Percentiles rank a stretch among this genome's conserved stretches.
Conservation (phyloP, 2,329 filamentous ascomycete genomes). For the Coleophoma cylindrospora region DNA sequence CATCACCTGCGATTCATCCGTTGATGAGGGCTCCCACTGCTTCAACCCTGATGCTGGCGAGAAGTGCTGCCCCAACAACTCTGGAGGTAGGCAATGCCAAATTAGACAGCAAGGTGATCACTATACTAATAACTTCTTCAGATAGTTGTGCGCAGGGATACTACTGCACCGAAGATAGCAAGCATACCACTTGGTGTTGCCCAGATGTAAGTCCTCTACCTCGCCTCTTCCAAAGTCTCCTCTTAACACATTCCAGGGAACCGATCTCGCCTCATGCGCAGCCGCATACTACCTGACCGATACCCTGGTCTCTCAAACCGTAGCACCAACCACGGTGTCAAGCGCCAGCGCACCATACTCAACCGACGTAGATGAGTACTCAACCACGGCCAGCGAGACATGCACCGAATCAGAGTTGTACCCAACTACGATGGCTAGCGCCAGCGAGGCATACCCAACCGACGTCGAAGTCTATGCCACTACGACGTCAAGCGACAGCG, state of each 20-base stretch:
- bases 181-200: slow-evolving; percentile 54
- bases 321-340: not conserved
- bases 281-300: slow-evolving; percentile 40
- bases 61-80: slow-evolving; percentile 51
- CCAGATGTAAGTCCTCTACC: slow-evolving; percentile 33
- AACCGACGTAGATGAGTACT: no score
- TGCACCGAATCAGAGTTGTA: no score
- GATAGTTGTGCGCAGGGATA: slow-evolving; percentile 57
- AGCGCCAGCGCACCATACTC: no score
- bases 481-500: no score
- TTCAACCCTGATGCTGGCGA: slow-evolving; percentile 47
- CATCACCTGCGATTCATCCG: slow-evolving; percentile 40
- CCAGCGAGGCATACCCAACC: no score
- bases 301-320: not conserved
- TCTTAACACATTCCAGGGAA: slow-evolving; percentile 19
- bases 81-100: slow-evolving; percentile 44
- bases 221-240: not conserved
- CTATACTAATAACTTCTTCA: slow-evolving; percentile 18
- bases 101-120: no score
- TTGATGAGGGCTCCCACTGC: slow-evolving; percentile 48
- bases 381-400: no score
- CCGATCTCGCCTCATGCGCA: slow-evolving; percentile 50
- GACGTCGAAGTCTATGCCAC: no score
- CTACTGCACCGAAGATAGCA: slow-evolving; percentile 54
- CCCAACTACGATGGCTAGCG: no score